Evolutionary conservation across 495 filamentous ascomycete genomes (phyloP).

Genomic region (Tuber brumale): DNA sequence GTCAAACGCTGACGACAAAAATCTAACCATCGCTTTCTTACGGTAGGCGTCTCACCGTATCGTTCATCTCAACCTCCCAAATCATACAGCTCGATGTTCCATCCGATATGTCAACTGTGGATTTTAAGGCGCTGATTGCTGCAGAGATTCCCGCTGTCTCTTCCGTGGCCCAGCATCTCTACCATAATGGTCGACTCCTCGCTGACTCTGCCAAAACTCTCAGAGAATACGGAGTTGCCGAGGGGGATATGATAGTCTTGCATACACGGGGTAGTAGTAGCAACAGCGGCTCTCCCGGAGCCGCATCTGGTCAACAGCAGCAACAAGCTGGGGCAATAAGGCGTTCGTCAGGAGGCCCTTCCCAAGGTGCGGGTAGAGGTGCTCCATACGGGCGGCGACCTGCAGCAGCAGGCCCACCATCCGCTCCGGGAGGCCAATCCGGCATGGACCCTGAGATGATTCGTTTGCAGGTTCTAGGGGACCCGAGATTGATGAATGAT

Average conservation of each 20-base stretch:
- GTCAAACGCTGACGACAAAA: neutral
- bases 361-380: slow-evolving; percentile 13
- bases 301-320: slow-evolving; percentile 41
- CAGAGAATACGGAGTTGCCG: slow-evolving; percentile 68
- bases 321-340: slow-evolving; percentile 39
- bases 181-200: slow-evolving; percentile 82
- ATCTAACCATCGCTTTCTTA: slow-evolving; percentile 2
- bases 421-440: slow-evolving; percentile 23
- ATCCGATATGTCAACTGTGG: slow-evolving; percentile 73
- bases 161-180: slow-evolving; percentile 60
- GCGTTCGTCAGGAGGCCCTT: slow-evolving; percentile 15
- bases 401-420: neutral
- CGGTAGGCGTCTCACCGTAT: slow-evolving; percentile 75
- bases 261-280: slow-evolving; percentile 52
- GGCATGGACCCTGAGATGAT: slow-evolving; percentile 71
- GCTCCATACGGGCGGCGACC: slow-evolving; percentile 22
- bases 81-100: slow-evolving; percentile 66
- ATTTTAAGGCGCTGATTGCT: slow-evolving; percentile 76
- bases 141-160: slow-evolving; percentile 51
- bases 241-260: slow-evolving; percentile 92
- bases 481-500: slow-evolving; percentile 63
- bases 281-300: slow-evolving; percentile 38
- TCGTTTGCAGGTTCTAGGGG: slow-evolving; percentile 70
- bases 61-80: slow-evolving; percentile 64
- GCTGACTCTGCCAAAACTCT: slow-evolving; percentile 70